A percentile compares a stretch with the other conserved stretches of the same genome.
These are phyloP conservation scores for Pelargonium nanum DNA, from an alignment of 345 rosid genomes.

Conservation along the genomic window DNA sequence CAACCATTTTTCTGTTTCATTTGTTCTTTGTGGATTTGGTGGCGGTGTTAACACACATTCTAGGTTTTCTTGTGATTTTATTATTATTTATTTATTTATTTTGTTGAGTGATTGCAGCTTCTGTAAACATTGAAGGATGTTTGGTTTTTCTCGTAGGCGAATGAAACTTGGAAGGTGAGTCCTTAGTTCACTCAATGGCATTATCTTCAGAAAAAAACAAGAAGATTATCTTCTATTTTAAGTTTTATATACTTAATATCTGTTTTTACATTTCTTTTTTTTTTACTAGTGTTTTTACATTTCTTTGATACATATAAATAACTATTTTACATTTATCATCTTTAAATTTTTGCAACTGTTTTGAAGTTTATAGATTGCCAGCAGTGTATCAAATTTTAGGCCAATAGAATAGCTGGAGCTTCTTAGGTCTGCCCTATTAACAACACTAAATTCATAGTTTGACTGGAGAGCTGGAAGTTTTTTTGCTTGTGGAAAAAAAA, in stretches of 20 bases:
- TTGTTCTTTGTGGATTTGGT: not conserved
- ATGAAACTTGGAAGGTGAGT: conserved; percentile 90
- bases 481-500: not conserved
- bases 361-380: too few relatives aligned
- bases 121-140: conserved; percentile 39
- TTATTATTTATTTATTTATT: too few relatives aligned
- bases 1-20: not conserved
- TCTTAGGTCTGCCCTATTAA: too few relatives aligned
- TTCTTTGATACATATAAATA: too few relatives aligned
- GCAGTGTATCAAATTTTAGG: too few relatives aligned
- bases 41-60: not conserved
- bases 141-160: conserved; percentile 73
- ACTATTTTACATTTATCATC: too few relatives aligned
- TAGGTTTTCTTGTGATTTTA: not conserved
- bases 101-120: not conserved
- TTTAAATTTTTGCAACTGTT: too few relatives aligned
- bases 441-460: too few relatives aligned
- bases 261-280: not conserved
- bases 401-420: too few relatives aligned
- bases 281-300: too few relatives aligned
- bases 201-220: conserved; percentile 1
- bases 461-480: too few relatives aligned
- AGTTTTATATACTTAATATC: not conserved
- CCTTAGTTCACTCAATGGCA: not conserved
- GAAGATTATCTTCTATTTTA: conserved; percentile 8